Evolutionary conservation across 805 yeast genomes (phyloP).

Genomic region (Starmera amethionina): DNA sequence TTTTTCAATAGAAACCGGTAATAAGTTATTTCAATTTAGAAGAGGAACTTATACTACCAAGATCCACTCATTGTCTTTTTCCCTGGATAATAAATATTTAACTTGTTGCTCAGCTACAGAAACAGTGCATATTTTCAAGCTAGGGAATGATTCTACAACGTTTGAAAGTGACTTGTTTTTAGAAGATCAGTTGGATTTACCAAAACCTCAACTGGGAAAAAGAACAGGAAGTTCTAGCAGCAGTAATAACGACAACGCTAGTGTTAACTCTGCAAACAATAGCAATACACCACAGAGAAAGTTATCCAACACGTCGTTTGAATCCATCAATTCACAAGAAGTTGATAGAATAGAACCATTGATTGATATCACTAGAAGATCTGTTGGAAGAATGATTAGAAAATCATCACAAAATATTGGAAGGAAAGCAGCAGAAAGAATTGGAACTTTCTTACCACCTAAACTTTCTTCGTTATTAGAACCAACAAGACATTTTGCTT

Average conservation of each 20-base stretch:
- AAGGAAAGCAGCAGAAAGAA: slow-evolving; percentile 73
- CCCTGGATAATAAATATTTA: slow-evolving; percentile 55
- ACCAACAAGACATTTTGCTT: slow-evolving; percentile 88
- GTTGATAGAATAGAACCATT: slow-evolving; percentile 40
- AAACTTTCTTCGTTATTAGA: slow-evolving; percentile 77
- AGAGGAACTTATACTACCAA: slow-evolving; percentile 79
- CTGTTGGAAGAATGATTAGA: slow-evolving; percentile 67
- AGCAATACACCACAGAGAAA: slow-evolving; percentile 6
- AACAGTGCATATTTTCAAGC: slow-evolving; percentile 84
- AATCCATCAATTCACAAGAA: slow-evolving; percentile 15
- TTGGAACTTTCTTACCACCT: slow-evolving; percentile 81
- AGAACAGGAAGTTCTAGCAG: slow-evolving; percentile 11
- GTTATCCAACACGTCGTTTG: slow-evolving; percentile 16
- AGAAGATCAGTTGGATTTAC: slow-evolving; percentile 3
- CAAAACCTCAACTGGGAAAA: slow-evolving; percentile 3
- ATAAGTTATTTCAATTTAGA: slow-evolving; percentile 57
- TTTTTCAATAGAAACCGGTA: slow-evolving; percentile 53
- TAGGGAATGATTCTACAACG: slow-evolving; percentile 25
- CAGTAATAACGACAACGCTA: slow-evolving; percentile 2
- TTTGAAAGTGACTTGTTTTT: slow-evolving; percentile 1
- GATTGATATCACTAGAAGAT: slow-evolving; percentile 58
- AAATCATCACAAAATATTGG: slow-evolving; percentile 73
- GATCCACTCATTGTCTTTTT: slow-evolving; percentile 70
- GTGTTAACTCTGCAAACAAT: slow-evolving; percentile 6
- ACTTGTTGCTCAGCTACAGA: slow-evolving; percentile 85